Evolutionary conservation across 441 rosid species (phyloP).

Genomic region (Melastoma candidum): DNA sequence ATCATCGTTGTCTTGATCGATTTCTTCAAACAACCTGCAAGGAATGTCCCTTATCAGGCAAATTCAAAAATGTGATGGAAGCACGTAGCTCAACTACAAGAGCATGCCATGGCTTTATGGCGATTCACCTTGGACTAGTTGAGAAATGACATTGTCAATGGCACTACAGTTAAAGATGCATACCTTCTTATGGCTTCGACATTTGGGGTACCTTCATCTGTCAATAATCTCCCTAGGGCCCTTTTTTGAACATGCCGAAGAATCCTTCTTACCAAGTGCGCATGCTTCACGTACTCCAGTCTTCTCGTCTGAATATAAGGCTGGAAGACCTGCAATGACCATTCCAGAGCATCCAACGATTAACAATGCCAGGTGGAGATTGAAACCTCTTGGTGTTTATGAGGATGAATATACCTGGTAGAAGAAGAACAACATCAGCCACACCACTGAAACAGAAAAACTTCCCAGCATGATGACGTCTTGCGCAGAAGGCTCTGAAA

Average conservation of each 20-base stretch:
- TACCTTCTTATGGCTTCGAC: slow-evolving; percentile 18
- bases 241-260: slow-evolving; percentile 13
- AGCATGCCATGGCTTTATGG: no score
- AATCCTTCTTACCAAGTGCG: slow-evolving; percentile 12
- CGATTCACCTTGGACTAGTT: neutral
- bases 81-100: neutral
- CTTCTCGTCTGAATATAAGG: slow-evolving; percentile 19
- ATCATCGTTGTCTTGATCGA: slow-evolving; percentile 14
- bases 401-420: slow-evolving; percentile 16
- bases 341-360: no score
- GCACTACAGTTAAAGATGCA: neutral
- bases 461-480: slow-evolving; percentile 8
- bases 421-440: slow-evolving; percentile 15
- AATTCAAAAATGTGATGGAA: neutral
- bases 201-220: slow-evolving; percentile 19
- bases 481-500: slow-evolving; percentile 3
- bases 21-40: slow-evolving; percentile 19
- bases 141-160: neutral
- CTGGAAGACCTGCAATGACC: slow-evolving; percentile 9
- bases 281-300: slow-evolving; percentile 20
- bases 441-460: slow-evolving; percentile 8
- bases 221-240: slow-evolving; percentile 16
- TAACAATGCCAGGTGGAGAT: neutral
- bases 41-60: no score
- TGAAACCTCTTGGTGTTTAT: neutral